phyloP scores from a whole-genome alignment of 129 eudicot genomes.

The Mikania micrantha region DNA sequence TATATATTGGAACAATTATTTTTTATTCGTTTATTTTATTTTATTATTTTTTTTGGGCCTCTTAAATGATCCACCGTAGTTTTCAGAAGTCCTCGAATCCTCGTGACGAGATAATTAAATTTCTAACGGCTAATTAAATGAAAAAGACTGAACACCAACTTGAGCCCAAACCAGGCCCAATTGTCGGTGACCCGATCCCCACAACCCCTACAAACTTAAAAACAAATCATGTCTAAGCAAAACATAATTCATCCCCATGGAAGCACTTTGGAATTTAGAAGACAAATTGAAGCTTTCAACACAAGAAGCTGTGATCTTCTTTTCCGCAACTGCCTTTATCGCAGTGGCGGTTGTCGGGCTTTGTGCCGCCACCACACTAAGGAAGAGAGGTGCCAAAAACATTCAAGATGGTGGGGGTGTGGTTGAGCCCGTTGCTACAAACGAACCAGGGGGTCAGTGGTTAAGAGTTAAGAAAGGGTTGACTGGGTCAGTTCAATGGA shows the following conservation, averaged over 20 bases:
- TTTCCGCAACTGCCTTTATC: constrained; percentile 35
- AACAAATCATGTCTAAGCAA: not conserved
- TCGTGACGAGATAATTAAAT: constrained; percentile 25
- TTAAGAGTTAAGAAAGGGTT: constrained; percentile 32
- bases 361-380: constrained; percentile 26
- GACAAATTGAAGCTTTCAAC: constrained; percentile 70
- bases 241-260: constrained; percentile 31
- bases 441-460: constrained; percentile 20
- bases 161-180: constrained; percentile 18
- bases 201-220: not conserved
- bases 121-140: constrained; percentile 36
- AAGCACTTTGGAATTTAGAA: constrained; percentile 61
- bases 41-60: no score
- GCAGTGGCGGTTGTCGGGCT: constrained; percentile 31
- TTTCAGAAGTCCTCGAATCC: constrained; percentile 24
- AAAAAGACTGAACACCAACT: constrained; percentile 25
- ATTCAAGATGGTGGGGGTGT: constrained; percentile 19
- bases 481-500: constrained; percentile 58
- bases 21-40: no score
- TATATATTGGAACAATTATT: no score
- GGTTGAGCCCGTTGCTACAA: constrained; percentile 6
- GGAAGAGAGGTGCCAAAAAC: constrained; percentile 21
- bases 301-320: constrained; percentile 34
- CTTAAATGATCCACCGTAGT: constrained; percentile 30
- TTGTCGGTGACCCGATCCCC: constrained; percentile 22